Conservation (phyloP, 2,329 filamentous ascomycete species). For the Ascochyta pisi region DNA sequence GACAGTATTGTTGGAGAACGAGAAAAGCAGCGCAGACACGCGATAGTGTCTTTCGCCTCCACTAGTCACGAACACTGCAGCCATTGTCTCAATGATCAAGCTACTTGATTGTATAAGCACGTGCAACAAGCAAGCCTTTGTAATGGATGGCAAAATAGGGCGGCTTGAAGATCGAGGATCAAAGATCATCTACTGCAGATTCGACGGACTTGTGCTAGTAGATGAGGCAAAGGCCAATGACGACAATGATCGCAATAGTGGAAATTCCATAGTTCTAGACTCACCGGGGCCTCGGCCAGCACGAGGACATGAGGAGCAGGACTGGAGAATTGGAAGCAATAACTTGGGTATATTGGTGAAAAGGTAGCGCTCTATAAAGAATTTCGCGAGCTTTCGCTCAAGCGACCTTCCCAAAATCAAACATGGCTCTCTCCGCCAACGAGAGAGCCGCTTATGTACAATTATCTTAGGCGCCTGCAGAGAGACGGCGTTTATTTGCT, state of each 20-base stretch:
- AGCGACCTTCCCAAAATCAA: not conserved
- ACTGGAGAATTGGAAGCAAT: not conserved
- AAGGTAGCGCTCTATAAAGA: conserved; percentile 5
- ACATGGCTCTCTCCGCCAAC: not conserved
- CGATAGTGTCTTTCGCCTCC: no score
- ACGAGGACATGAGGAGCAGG: not conserved
- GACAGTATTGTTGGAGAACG: no score
- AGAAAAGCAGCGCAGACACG: no score
- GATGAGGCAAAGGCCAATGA: conserved; percentile 3
- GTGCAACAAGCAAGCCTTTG: not conserved
- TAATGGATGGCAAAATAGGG: not conserved
- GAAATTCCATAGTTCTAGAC: not conserved
- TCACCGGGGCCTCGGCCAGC: not conserved
- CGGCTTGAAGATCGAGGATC: not conserved
- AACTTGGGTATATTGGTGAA: conserved; percentile 14
- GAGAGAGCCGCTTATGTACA: conserved; percentile 1
- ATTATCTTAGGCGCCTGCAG: not conserved
- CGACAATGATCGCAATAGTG: not conserved
- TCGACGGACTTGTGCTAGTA: not conserved
- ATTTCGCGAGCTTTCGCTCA: conserved; percentile 5
- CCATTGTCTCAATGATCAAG: no score
- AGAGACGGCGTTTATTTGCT: conserved; percentile 16
- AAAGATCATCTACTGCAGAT: not conserved
- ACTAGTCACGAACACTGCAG: no score
- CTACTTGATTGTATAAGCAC: no score